A percentile compares a stretch with the other conserved stretches of the same genome.
Evolutionary conservation across 768 basidiomycete genomes (phyloP).

Genomic region (Hydnum rufescens): DNA sequence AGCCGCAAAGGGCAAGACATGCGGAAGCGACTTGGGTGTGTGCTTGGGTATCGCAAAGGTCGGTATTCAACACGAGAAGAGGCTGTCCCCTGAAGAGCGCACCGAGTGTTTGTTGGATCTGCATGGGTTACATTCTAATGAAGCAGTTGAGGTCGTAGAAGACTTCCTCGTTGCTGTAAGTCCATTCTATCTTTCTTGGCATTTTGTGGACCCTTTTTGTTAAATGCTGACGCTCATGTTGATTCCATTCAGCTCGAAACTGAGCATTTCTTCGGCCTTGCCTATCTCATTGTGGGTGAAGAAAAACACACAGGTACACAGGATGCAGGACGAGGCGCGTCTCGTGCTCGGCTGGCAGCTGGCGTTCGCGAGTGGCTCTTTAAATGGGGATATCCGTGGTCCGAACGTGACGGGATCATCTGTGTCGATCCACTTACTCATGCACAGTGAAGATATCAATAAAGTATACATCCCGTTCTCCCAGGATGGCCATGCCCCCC

Average conservation of each 20-base stretch:
- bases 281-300: slow-evolving; percentile 82
- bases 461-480: too few relatives aligned
- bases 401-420: slow-evolving; percentile 74
- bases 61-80: slow-evolving; percentile 20
- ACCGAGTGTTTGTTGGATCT: slow-evolving; percentile 75
- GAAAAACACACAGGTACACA: slow-evolving; percentile 93
- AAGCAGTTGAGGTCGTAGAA: slow-evolving; percentile 80
- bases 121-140: slow-evolving; percentile 85
- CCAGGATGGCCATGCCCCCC: too few relatives aligned
- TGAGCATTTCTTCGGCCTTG: slow-evolving; percentile 76
- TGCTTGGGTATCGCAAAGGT: slow-evolving; percentile 65
- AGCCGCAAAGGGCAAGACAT: slow-evolving; percentile 44
- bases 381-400: slow-evolving; percentile 88
- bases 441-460: slow-evolving; percentile 5
- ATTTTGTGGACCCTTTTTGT: not conserved
- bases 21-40: slow-evolving; percentile 72
- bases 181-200: slow-evolving; percentile 11
- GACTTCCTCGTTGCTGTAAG: slow-evolving; percentile 73
- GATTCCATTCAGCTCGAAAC: slow-evolving; percentile 42
- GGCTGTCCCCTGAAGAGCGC: slow-evolving; percentile 64
- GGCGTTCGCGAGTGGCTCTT: slow-evolving; percentile 84
- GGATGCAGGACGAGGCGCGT: slow-evolving; percentile 60
- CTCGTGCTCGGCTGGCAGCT: slow-evolving; percentile 62
- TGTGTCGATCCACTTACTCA: slow-evolving; percentile 79
- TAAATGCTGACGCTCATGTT: not conserved